These are phyloP conservation scores for Saturnispora silvae DNA, from an alignment of 805 yeast species.

Conservation along the genomic window DNA sequence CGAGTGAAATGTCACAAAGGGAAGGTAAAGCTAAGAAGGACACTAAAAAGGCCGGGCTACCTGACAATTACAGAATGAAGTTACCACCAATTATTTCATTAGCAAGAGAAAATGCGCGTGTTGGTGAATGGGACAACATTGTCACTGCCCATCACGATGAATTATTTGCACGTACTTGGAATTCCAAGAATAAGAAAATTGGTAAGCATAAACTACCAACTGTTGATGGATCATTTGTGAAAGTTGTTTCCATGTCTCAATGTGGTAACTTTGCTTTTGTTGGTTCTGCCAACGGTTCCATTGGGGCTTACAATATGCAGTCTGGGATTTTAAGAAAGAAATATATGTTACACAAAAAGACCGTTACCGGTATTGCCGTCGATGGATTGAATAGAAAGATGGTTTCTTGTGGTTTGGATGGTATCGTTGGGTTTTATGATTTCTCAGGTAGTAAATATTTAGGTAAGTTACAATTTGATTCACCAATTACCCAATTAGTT, in stretches of 20 bases:
- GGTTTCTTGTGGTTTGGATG: slow-evolving; percentile 85
- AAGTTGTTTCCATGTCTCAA: slow-evolving; percentile 67
- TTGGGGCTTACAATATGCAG: slow-evolving; percentile 81
- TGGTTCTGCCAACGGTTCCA: slow-evolving; percentile 79
- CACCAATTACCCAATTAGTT: slow-evolving; percentile 69
- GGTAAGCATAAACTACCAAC: slow-evolving; percentile 67
- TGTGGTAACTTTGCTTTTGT: slow-evolving; percentile 94
- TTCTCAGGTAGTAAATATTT: slow-evolving; percentile 60
- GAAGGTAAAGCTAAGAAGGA: slow-evolving; percentile 35
- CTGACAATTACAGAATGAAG: slow-evolving; percentile 47
- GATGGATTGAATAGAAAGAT: slow-evolving; percentile 86
- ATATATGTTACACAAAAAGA: slow-evolving; percentile 58
- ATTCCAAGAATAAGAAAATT: slow-evolving; percentile 62
- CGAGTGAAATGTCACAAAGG: slow-evolving; percentile 84
- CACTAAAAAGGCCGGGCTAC: slow-evolving; percentile 44
- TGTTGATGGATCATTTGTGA: slow-evolving; percentile 68
- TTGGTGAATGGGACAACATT: slow-evolving; percentile 89
- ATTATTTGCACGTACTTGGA: slow-evolving; percentile 84
- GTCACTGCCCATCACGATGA: slow-evolving; percentile 83
- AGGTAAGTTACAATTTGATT: slow-evolving; percentile 56
- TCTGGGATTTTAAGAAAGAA: slow-evolving; percentile 74
- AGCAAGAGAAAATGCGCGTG: slow-evolving; percentile 63
- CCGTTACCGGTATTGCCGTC: slow-evolving; percentile 80
- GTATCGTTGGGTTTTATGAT: slow-evolving; percentile 77
- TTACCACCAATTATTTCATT: slow-evolving; percentile 66